Percentiles rank a stretch among this genome's conserved stretches.
Conservation (phyloP, 83 land plant genomes). For the Picea abies region DNA sequence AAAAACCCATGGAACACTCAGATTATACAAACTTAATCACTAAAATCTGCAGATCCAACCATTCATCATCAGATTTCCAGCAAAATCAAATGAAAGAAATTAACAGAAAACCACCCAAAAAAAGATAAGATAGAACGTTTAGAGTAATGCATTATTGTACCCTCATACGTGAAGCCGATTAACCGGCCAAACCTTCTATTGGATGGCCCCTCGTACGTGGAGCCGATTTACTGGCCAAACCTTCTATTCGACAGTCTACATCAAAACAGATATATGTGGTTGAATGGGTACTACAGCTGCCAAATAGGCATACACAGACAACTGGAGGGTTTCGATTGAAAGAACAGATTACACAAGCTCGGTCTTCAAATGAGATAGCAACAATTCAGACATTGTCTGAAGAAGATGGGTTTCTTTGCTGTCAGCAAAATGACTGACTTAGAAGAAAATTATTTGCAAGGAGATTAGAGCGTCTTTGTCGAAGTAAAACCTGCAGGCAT, state of each 20-base stretch:
- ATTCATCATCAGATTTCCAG: no score
- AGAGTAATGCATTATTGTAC: no score
- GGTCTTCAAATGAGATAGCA: constrained; percentile 11
- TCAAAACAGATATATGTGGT: constrained; percentile 54
- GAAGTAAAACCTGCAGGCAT: constrained; percentile 56
- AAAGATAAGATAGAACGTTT: no score
- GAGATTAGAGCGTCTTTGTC: constrained; percentile 49
- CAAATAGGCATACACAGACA: constrained; percentile 33
- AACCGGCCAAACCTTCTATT: no score
- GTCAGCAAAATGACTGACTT: neutral
- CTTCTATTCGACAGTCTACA: constrained; percentile 1
- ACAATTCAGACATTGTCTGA: constrained; percentile 27
- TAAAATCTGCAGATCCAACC: neutral
- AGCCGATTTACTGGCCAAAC: neutral
- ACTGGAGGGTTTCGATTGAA: neutral
- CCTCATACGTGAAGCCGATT: no score
- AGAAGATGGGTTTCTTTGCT: neutral
- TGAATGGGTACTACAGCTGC: constrained; percentile 23
- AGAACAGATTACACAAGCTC: neutral
- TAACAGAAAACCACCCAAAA: no score
- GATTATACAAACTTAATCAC: no score
- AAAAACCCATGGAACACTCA: no score
- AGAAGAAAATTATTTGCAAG: constrained; percentile 13
- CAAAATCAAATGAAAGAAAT: no score
- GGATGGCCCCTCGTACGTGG: no score